These are phyloP conservation scores for Aspergillus egyptiacus DNA, from an alignment of 495 filamentous ascomycete species.

Conservation along the genomic window DNA sequence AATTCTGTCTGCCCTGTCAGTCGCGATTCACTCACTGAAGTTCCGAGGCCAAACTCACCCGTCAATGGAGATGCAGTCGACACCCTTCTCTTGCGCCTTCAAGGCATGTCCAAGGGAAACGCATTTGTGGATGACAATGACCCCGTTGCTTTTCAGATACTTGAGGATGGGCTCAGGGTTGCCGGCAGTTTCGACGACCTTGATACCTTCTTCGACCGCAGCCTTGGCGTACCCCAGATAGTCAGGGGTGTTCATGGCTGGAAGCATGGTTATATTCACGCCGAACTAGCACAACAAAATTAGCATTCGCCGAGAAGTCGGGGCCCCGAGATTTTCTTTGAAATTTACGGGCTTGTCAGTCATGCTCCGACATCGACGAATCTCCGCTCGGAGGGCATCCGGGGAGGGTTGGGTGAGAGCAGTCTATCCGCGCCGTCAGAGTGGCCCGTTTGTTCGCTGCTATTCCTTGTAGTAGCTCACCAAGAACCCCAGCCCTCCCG, in stretches of 20 bases:
- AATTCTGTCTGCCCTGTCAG: not conserved
- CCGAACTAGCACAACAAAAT: slow-evolving; percentile 6
- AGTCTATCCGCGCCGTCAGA: not conserved
- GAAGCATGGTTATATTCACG: slow-evolving; percentile 13
- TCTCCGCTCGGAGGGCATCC: not conserved
- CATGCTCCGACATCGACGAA: slow-evolving; percentile 7
- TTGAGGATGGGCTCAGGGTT: slow-evolving; percentile 5
- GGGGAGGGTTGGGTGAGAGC: slow-evolving; percentile 3
- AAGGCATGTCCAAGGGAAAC: slow-evolving; percentile 3
- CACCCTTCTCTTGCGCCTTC: slow-evolving; percentile 2
- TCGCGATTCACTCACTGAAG: not conserved
- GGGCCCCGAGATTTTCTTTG: no score
- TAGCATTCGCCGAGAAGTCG: no score
- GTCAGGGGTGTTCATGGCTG: slow-evolving; percentile 7
- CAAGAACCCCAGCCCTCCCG: slow-evolving; percentile 7
- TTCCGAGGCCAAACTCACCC: not conserved
- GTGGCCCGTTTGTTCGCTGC: no score
- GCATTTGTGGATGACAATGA: slow-evolving; percentile 7
- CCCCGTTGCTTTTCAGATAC: slow-evolving; percentile 1
- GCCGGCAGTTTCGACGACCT: slow-evolving; percentile 7
- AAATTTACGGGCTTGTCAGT: slow-evolving; percentile 9
- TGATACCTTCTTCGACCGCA: slow-evolving; percentile 8
- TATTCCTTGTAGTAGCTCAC: no score
- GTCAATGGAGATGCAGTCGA: slow-evolving; percentile 10
- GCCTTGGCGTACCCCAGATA: slow-evolving; percentile 8